Evolutionary conservation across 2,329 filamentous ascomycete species (phyloP), one percentile per base, ranked within the genome.

Genomic region (Aspergillus quadricinctus): DNA sequence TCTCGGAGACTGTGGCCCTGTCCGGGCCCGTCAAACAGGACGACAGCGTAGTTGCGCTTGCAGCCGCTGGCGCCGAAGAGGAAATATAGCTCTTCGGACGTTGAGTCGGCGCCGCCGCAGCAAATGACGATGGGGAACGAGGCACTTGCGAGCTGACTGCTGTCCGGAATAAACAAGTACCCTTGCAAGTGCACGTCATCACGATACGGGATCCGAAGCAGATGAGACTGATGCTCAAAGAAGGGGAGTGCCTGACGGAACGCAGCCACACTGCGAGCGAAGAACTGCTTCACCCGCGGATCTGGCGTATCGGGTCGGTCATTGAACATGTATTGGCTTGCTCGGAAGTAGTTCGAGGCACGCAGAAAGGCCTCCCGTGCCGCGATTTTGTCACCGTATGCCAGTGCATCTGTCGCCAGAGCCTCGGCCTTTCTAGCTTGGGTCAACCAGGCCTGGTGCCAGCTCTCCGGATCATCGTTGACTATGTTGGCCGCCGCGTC

Each of bases 291-390:
- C 23, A 50, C 53, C 17, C 53, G 53, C n/a, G 48, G 19, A 41
- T 55, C 53, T 5, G 23, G 48, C 7, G 10, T 28, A 4, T 6
- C 4, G 10, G 48, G 48, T 7, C 48, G 8, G 25, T 50, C 48
- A 48, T 48, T 48, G 41, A 56, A 48, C 54, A 56, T 56, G 50
- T 52, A 56, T 31, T 50, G 29, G 25, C 43, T 49, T 14, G 54
- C 50, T 4, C 54, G 54, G 37, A 43, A 43, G 35, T 56, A 56
- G 46, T 56, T 56, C 4, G 54, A 29, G 8, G 54, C 46, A 14
- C 54, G 54, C 45, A 56, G 54, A 19, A 43, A 53, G 31, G 54
- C 54, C 8, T 40, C 25, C 8, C 50, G 50, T n/a, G 54, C 54
- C 2, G 50, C 35, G 8, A 49, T 17, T 2, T n/a, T 4, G 17